Evolutionary conservation across 2,329 filamentous ascomycete genomes (phyloP).

Genomic region (Colletotrichum sansevieriae): DNA sequence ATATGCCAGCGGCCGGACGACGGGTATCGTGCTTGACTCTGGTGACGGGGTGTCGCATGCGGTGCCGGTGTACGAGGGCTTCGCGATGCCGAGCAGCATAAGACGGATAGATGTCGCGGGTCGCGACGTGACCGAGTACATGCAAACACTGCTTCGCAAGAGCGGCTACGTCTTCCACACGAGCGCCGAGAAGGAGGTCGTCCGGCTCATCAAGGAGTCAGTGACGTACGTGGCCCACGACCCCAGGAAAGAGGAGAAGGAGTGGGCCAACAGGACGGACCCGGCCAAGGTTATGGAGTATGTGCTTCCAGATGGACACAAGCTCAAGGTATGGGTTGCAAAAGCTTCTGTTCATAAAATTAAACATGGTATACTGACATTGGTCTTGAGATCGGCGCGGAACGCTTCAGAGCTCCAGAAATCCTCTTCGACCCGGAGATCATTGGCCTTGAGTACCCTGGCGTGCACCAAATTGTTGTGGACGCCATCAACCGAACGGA

Average conservation of each 20-base stretch:
- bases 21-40: constrained; percentile 93
- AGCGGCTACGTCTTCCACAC: constrained; percentile 96
- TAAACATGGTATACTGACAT: not conserved
- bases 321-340: constrained; percentile 77
- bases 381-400: constrained; percentile 79
- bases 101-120: constrained; percentile 96
- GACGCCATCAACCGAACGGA: constrained; percentile 96
- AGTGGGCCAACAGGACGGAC: constrained; percentile 84
- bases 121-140: constrained; percentile 93
- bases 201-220: constrained; percentile 95
- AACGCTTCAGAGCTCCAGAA: constrained; percentile 95
- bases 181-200: constrained; percentile 99
- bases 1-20: constrained; percentile 95
- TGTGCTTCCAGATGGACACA: constrained; percentile 90
- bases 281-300: constrained; percentile 88
- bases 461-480: constrained; percentile 97
- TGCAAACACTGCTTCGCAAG: constrained; percentile 92
- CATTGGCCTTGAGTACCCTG: constrained; percentile 95
- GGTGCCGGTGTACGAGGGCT: constrained; percentile 97
- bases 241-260: constrained; percentile 94
- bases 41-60: constrained; percentile 98
- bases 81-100: constrained; percentile 96
- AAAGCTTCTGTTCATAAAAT: not conserved
- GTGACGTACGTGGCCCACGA: constrained; percentile 92
- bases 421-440: constrained; percentile 98